Evolutionary conservation across 345 rosid genomes (phyloP).

Genomic region (Syzygium aromaticum): DNA sequence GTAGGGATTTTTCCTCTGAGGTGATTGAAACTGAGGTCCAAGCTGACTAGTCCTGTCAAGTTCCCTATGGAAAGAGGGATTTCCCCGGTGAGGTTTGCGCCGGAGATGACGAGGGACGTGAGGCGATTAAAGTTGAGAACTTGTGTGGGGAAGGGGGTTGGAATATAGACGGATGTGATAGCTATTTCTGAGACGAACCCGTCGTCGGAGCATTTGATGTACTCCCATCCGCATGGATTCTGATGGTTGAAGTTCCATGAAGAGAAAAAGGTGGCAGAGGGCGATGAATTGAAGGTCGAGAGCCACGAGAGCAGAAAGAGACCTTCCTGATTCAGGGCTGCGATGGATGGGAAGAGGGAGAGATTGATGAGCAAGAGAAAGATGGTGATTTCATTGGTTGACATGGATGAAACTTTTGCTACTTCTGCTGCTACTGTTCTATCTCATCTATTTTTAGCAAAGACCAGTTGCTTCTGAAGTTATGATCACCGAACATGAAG

Average conservation of each 20-base stretch:
- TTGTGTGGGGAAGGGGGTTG: constrained; percentile 41
- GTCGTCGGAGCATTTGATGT: constrained; percentile 29
- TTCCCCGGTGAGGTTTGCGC: constrained; percentile 44
- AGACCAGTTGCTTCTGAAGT: constrained; percentile 1
- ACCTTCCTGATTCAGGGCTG: constrained; percentile 65
- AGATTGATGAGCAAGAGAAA: constrained; percentile 35
- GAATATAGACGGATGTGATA: constrained; percentile 28
- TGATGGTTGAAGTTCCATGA: constrained; percentile 52
- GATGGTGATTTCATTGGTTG: constrained; percentile 34
- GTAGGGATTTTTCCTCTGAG: constrained; percentile 41
- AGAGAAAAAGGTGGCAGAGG: constrained; percentile 42
- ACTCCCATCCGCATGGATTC: constrained; percentile 60
- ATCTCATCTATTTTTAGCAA: constrained; percentile 4
- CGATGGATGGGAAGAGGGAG: constrained; percentile 29
- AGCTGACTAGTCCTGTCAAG: constrained; percentile 31
- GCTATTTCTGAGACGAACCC: constrained; percentile 37
- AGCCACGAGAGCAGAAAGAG: constrained; percentile 64
- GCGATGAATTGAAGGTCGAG: constrained; percentile 41
- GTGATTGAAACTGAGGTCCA: constrained; percentile 60
- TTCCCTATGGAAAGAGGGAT: constrained; percentile 44
- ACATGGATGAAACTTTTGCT: constrained; percentile 13
- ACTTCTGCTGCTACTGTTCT: constrained; percentile 25
- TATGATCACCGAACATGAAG: background rate
- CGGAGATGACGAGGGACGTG: constrained; percentile 35
- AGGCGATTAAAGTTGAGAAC: constrained; percentile 34